These are phyloP conservation scores for Ammopiptanthus mongolicus DNA, from an alignment of 306 rosid species.

Conservation along the genomic window DNA sequence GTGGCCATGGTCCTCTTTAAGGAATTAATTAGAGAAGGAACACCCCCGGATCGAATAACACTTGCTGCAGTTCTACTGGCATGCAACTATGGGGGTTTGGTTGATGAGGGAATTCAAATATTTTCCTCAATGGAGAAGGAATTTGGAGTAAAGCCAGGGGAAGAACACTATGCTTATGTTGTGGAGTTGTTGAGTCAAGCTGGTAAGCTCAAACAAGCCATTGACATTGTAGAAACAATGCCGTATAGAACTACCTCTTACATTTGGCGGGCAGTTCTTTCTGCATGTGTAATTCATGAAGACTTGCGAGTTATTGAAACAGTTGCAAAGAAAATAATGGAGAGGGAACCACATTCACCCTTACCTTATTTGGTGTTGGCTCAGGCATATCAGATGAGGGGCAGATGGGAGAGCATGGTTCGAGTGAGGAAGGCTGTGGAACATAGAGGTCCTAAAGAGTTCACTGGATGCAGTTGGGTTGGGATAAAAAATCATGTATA, in stretches of 20 bases:
- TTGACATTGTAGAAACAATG: slow-evolving; percentile 44
- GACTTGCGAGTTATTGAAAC: slow-evolving; percentile 57
- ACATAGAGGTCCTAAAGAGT: slow-evolving; percentile 30
- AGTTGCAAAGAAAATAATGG: slow-evolving; percentile 52
- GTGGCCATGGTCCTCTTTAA: slow-evolving; percentile 41
- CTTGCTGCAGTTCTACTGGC: slow-evolving; percentile 60
- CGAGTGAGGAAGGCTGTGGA: slow-evolving; percentile 50
- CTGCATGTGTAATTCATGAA: slow-evolving; percentile 37
- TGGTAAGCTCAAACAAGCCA: slow-evolving; percentile 65
- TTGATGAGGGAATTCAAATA: slow-evolving; percentile 58
- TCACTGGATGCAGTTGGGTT: slow-evolving; percentile 58
- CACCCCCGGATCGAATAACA: slow-evolving; percentile 55
- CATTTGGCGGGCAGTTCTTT: slow-evolving; percentile 60
- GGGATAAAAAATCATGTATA: slow-evolving; percentile 51
- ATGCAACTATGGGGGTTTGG: slow-evolving; percentile 59
- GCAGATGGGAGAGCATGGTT: slow-evolving; percentile 73
- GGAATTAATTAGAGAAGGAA: slow-evolving; percentile 39
- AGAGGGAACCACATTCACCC: slow-evolving; percentile 43
- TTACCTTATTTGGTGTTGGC: slow-evolving; percentile 62
- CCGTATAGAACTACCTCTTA: slow-evolving; percentile 32
- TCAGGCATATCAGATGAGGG: slow-evolving; percentile 52
- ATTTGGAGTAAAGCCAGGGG: slow-evolving; percentile 50
- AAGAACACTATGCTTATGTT: slow-evolving; percentile 50
- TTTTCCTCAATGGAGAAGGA: slow-evolving; percentile 56
- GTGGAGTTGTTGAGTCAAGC: slow-evolving; percentile 63